A percentile compares a stretch with the other conserved stretches of the same genome.
Evolutionary conservation across 2,329 filamentous ascomycete genomes (phyloP).

Genomic region (Neoscytalidium dimidiatum): DNA sequence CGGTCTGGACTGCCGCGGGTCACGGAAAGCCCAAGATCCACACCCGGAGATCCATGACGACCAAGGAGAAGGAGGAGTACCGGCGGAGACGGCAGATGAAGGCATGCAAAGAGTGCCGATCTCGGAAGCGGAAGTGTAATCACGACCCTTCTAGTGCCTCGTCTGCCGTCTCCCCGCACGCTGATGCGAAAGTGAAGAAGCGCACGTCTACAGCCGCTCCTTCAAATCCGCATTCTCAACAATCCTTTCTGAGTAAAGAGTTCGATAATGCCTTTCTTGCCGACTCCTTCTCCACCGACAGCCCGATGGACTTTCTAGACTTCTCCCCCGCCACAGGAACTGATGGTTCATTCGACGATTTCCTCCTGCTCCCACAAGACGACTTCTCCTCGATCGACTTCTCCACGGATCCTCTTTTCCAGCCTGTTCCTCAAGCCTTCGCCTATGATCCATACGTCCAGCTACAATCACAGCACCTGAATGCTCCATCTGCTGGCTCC

Average conservation of each 20-base stretch:
- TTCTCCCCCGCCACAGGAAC: constrained; percentile 2
- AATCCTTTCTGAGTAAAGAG: constrained; percentile 13
- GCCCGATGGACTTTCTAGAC: constrained; percentile 15
- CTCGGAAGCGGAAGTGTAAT: constrained; percentile 18
- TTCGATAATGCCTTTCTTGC: constrained; percentile 6
- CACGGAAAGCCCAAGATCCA: constrained; percentile 20
- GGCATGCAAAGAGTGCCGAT: constrained; percentile 20
- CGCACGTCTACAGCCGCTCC: background rate
- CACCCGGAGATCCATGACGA: constrained; percentile 20
- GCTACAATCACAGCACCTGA: background rate
- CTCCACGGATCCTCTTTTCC: constrained; percentile 15
- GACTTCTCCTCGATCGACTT: constrained; percentile 15
- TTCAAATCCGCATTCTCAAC: constrained; percentile 12
- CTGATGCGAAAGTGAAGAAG: constrained; percentile 17
- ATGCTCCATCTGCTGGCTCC: background rate
- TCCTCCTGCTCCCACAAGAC: constrained; percentile 14
- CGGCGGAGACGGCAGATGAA: constrained; percentile 19
- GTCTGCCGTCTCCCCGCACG: constrained; percentile 13
- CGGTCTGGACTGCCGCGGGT: constrained; percentile 12
- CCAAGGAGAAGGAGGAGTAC: constrained; percentile 21
- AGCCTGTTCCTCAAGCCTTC: background rate
- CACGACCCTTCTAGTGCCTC: constrained; percentile 15
- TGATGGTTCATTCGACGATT: constrained; percentile 13
- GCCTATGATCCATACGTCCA: background rate
- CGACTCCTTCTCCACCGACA: constrained; percentile 5